Conservation (phyloP, 139 green algal species). For the Yamagishiella unicocca region DNA sequence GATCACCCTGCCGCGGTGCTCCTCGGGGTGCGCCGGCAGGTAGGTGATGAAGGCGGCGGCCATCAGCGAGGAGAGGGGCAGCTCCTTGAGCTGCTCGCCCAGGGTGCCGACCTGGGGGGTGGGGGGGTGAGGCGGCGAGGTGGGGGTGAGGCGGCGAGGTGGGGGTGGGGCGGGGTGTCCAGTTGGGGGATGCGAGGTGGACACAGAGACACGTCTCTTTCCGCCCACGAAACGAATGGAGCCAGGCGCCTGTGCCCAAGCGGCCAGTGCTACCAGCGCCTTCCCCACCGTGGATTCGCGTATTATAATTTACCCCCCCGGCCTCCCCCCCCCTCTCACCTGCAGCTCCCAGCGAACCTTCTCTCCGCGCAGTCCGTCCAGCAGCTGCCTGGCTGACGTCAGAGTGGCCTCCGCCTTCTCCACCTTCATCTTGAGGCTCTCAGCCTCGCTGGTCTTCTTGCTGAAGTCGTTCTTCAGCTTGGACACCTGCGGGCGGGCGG, state of each 20-base stretch:
- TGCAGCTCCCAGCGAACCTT: conserved; percentile 74
- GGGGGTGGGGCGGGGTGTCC: no score
- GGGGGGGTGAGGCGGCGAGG: no score
- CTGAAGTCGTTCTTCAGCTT: conserved; percentile 82
- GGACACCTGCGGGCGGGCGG: conserved; percentile 52
- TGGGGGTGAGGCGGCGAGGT: no score
- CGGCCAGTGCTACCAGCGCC: no score
- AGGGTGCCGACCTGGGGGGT: conserved; percentile 63
- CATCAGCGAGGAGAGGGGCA: conserved; percentile 69
- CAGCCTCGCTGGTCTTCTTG: conserved; percentile 77
- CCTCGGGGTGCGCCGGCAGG: conserved; percentile 70
- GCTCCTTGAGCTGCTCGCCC: conserved; percentile 55
- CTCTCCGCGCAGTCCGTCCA: conserved; percentile 83
- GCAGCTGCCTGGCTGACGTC: conserved; percentile 70
- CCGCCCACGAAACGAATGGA: no score
- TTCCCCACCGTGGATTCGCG: neutral
- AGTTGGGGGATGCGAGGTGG: no score
- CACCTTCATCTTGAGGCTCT: conserved; percentile 74
- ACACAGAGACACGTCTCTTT: no score
- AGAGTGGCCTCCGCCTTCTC: conserved; percentile 80
- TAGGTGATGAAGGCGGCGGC: conserved; percentile 79
- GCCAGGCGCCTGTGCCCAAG: no score
- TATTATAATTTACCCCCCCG: no score
- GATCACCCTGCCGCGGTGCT: conserved; percentile 49
- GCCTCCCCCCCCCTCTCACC: neutral